Percentiles rank a stretch among this genome's conserved stretches.
These are phyloP conservation scores for Cochliopodium minus DNA, from an alignment of 208 protist species.

Conservation along the genomic window DNA sequence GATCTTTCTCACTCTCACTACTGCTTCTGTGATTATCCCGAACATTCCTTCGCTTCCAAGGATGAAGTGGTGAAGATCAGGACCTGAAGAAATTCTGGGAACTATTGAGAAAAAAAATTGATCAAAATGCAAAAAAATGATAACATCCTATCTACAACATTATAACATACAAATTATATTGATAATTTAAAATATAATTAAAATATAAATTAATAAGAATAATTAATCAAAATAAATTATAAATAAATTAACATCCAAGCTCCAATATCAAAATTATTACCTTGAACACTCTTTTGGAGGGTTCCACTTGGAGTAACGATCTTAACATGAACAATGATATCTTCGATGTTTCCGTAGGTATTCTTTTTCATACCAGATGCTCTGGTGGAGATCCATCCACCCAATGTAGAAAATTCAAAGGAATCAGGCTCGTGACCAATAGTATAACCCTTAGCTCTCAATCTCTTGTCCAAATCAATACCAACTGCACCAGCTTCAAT, in stretches of 20 bases:
- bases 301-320: slow-evolving; percentile 68
- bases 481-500: slow-evolving; percentile 69
- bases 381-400: slow-evolving; percentile 76
- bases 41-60: slow-evolving; percentile 71
- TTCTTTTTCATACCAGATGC: slow-evolving; percentile 80
- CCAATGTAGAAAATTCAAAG: slow-evolving; percentile 69
- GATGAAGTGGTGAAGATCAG: slow-evolving; percentile 66
- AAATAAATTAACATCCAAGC: slow-evolving; percentile 42
- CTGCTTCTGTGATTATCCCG: slow-evolving; percentile 72
- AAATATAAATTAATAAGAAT: slow-evolving; percentile 1
- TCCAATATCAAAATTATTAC: no score
- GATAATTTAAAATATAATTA: no score
- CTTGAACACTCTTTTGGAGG: no score
- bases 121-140: no score
- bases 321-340: slow-evolving; percentile 68
- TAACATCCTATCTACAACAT: no score
- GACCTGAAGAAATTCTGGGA: slow-evolving; percentile 52
- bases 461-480: slow-evolving; percentile 58
- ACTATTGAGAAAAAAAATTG: no score
- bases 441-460: slow-evolving; percentile 60
- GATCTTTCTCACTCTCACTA: slow-evolving; percentile 58
- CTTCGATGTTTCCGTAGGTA: slow-evolving; percentile 73
- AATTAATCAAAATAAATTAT: not conserved
- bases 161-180: no score
- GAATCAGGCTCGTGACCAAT: slow-evolving; percentile 74